Evolutionary conservation across 306 rosid species (phyloP).

Genomic region (Prunus davidiana): DNA sequence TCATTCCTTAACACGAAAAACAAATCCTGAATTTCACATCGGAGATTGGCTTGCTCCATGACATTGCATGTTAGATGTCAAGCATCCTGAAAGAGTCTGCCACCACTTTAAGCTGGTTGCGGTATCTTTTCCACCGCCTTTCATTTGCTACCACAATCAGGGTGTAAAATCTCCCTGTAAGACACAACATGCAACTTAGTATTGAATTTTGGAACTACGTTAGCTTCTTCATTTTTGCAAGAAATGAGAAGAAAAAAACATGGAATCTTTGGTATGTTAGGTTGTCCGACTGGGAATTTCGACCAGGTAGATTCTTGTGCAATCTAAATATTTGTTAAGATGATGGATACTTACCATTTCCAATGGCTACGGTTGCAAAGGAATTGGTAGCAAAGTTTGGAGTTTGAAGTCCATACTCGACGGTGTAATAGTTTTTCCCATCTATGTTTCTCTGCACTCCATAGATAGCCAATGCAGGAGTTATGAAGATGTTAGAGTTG

Average conservation of each 20-base stretch:
- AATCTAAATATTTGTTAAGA: not conserved
- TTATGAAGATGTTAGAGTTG: slow-evolving; percentile 4
- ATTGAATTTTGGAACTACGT: not conserved
- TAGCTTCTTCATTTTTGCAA: too few species aligned
- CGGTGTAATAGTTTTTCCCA: slow-evolving; percentile 86
- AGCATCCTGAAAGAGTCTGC: slow-evolving; percentile 88
- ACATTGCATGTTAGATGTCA: slow-evolving; percentile 49
- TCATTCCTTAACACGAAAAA: not conserved
- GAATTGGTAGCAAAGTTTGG: slow-evolving; percentile 61
- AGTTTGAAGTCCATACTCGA: slow-evolving; percentile 72
- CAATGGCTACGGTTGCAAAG: slow-evolving; percentile 82
- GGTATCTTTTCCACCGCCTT: slow-evolving; percentile 81
- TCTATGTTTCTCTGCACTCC: slow-evolving; percentile 60
- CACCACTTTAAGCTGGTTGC: slow-evolving; percentile 77
- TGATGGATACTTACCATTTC: slow-evolving; percentile 57
- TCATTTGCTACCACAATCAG: slow-evolving; percentile 80
- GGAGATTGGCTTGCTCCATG: not conserved
- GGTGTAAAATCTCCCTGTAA: slow-evolving; percentile 79
- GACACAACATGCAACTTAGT: not conserved
- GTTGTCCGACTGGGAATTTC: not conserved
- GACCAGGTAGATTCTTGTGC: too few species aligned
- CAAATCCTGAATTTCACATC: not conserved
- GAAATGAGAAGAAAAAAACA: too few species aligned
- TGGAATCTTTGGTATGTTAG: not conserved
- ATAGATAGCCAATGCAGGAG: not conserved